Conservation (phyloP, 768 basidiomycete genomes). For the Cystofilobasidium macerans region DNA sequence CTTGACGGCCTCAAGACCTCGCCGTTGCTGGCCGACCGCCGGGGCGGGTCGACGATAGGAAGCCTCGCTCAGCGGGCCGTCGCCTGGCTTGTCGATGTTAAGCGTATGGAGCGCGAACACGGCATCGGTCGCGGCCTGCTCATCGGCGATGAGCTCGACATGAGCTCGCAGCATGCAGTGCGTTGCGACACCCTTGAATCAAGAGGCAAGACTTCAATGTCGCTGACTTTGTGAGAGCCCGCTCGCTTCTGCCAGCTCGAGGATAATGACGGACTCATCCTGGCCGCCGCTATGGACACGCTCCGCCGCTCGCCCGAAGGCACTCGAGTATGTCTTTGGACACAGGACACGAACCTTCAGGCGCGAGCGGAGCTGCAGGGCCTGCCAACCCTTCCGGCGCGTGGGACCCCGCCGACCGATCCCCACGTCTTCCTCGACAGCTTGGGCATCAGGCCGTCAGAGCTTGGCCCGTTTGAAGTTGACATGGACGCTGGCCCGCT, state of each 20-base stretch:
- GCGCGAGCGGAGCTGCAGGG: not conserved
- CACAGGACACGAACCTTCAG: not conserved
- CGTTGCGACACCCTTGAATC: too few species aligned
- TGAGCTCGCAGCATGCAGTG: not conserved
- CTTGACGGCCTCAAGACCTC: slow-evolving; percentile 12
- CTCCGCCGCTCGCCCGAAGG: not conserved
- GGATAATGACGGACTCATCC: slow-evolving; percentile 1
- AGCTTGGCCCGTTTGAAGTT: too few species aligned
- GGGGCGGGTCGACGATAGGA: not conserved
- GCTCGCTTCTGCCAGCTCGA: not conserved
- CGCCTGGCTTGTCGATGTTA: not conserved
- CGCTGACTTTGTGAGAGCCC: too few species aligned
- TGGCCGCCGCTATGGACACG: not conserved
- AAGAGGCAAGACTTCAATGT: not conserved
- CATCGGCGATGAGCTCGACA: not conserved
- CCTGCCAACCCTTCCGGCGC: not conserved
- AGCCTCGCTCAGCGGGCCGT: slow-evolving; percentile 6
- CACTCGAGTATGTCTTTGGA: not conserved
- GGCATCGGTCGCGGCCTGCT: not conserved
- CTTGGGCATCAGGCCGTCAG: not conserved
- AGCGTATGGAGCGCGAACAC: slow-evolving; percentile 1
- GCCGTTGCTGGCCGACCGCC: not conserved
- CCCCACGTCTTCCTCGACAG: not conserved
- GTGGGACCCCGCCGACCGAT: not conserved
- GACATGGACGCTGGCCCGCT: too few species aligned